Conservation (phyloP, 2,329 filamentous ascomycete species). For the Fusarium sp. region DNA sequence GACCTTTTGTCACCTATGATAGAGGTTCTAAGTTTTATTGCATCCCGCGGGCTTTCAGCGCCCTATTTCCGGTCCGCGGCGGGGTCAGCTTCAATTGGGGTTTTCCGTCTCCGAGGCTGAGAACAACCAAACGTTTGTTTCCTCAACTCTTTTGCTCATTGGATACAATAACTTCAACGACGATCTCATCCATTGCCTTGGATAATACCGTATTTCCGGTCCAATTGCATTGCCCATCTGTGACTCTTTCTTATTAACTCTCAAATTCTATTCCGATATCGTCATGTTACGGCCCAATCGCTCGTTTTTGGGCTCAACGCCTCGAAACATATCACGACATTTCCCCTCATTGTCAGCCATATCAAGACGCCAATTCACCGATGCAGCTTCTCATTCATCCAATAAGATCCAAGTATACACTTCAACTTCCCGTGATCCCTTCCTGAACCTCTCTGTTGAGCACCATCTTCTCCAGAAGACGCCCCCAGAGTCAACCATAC, state of each 20-base stretch:
- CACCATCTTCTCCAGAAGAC: slow-evolving; percentile 85
- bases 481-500: slow-evolving; percentile 74
- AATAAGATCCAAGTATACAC: slow-evolving; percentile 73
- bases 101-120: slow-evolving; percentile 38
- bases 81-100: background rate
- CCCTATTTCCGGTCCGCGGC: background rate
- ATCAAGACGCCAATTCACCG: slow-evolving; percentile 47
- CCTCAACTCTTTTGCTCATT: slow-evolving; percentile 19
- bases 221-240: background rate
- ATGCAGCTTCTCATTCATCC: slow-evolving; percentile 53
- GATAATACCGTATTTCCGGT: background rate
- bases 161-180: slow-evolving; percentile 29
- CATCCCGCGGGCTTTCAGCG: background rate
- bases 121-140: slow-evolving; percentile 3
- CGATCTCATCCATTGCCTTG: background rate
- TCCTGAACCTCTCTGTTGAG: slow-evolving; percentile 92
- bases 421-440: slow-evolving; percentile 76
- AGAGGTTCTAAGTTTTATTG: too few relatives aligned
- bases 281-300: slow-evolving; percentile 20
- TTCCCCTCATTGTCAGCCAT: slow-evolving; percentile 10
- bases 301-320: slow-evolving; percentile 7
- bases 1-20: too few relatives aligned
- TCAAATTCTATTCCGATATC: background rate
- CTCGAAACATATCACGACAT: slow-evolving; percentile 7
- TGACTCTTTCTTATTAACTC: background rate